These are phyloP conservation scores for Cercospora sp. DNA, from an alignment of 2,329 filamentous ascomycete species.

Conservation along the genomic window DNA sequence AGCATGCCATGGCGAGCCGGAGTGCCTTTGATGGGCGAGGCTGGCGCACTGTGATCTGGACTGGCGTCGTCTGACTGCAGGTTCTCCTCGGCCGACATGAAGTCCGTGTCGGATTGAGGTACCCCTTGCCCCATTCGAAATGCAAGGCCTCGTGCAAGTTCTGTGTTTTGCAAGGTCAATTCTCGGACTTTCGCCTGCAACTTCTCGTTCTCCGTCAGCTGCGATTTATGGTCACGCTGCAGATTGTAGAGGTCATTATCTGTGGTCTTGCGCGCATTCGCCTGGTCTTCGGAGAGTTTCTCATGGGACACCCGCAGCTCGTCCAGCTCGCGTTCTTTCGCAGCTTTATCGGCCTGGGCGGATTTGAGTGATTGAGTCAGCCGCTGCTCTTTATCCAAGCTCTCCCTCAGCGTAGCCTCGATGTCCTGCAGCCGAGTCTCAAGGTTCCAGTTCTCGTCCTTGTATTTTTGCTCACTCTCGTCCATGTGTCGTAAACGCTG, in stretches of 20 bases:
- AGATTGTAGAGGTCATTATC: slow-evolving; percentile 84
- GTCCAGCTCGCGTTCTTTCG: slow-evolving; percentile 82
- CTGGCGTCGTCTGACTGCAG: slow-evolving; percentile 57
- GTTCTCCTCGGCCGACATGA: slow-evolving; percentile 64
- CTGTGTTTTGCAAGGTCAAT: slow-evolving; percentile 82
- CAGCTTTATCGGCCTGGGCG: slow-evolving; percentile 71
- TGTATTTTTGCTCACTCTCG: slow-evolving; percentile 93
- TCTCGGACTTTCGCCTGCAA: slow-evolving; percentile 87
- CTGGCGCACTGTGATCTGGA: slow-evolving; percentile 85
- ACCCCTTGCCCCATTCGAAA: slow-evolving; percentile 56
- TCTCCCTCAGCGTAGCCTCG: slow-evolving; percentile 69
- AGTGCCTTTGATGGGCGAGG: slow-evolving; percentile 87
- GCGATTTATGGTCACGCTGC: slow-evolving; percentile 74
- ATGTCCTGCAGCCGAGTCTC: slow-evolving; percentile 90
- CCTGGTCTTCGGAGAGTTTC: slow-evolving; percentile 78
- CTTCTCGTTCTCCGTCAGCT: slow-evolving; percentile 73
- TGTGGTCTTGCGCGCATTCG: slow-evolving; percentile 73
- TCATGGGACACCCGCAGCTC: slow-evolving; percentile 79
- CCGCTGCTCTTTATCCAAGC: slow-evolving; percentile 78
- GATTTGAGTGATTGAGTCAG: slow-evolving; percentile 70
- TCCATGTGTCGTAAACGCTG: slow-evolving; percentile 81
- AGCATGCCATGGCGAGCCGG: slow-evolving; percentile 79
- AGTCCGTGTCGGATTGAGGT: slow-evolving; percentile 41
- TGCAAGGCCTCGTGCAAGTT: slow-evolving; percentile 81
- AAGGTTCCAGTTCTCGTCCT: slow-evolving; percentile 97